A percentile compares a stretch with the other conserved stretches of the same genome.
Conservation (phyloP, 768 basidiomycete species). For the Tricholoma saponaceum region DNA sequence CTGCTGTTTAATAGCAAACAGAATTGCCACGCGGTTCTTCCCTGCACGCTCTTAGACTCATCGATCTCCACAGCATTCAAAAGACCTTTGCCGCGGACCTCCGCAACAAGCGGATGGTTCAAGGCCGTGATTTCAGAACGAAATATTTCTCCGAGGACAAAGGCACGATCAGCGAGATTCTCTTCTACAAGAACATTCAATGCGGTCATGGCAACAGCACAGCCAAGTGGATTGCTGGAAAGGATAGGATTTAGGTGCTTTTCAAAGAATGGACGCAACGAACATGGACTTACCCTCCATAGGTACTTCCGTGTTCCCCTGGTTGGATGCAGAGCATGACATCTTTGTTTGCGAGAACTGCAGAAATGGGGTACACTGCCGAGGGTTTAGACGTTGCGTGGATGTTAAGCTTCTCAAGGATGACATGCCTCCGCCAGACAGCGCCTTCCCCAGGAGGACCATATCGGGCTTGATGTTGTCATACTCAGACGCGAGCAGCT, state of each 20-base stretch:
- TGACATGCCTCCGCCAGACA: conserved; percentile 80
- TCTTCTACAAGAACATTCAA: conserved; percentile 87
- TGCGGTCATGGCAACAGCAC: conserved; percentile 91
- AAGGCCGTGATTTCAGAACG: conserved; percentile 56
- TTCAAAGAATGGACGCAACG: conserved; percentile 1
- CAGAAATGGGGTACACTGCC: conserved; percentile 89
- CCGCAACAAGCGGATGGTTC: conserved; percentile 65
- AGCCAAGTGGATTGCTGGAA: conserved; percentile 84
- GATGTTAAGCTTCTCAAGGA: too few species aligned
- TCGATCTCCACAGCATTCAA: conserved; percentile 94
- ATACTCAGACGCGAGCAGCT: conserved; percentile 88
- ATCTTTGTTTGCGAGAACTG: conserved; percentile 89
- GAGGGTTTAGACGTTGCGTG: conserved; percentile 20
- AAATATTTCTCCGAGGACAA: conserved; percentile 77
- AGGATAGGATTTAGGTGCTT: background rate
- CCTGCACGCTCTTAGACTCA: conserved; percentile 70
- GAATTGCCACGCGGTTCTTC: conserved; percentile 92
- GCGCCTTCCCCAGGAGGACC: conserved; percentile 90
- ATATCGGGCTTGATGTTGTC: conserved; percentile 89
- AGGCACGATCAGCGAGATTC: conserved; percentile 76
- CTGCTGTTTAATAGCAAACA: conserved; percentile 89
- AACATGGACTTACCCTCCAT: conserved; percentile 69
- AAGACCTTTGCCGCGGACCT: conserved; percentile 83
- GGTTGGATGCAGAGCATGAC: conserved; percentile 95
- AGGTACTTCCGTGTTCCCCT: conserved; percentile 95